A percentile compares a stretch with the other conserved stretches of the same genome.
Evolutionary conservation across 2,329 filamentous ascomycete species (phyloP).

Genomic region (Onygenales sp.): DNA sequence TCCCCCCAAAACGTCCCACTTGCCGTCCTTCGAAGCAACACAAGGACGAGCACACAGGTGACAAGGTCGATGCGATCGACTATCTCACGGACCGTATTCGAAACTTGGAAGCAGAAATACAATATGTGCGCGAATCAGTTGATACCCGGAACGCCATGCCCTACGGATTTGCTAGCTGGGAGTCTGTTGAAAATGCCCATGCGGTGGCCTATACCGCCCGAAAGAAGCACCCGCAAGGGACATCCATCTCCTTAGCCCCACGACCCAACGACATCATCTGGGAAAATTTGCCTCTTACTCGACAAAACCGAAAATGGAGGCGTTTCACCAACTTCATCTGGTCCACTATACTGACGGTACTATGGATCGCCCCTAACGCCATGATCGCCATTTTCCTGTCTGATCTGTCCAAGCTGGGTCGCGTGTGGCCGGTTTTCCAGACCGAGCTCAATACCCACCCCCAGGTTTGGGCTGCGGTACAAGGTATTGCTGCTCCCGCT

Average conservation of each 20-base stretch:
- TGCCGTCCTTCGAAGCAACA: slow-evolving; percentile 78
- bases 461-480: slow-evolving; percentile 71
- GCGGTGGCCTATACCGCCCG: slow-evolving; percentile 72
- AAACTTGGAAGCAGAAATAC: slow-evolving; percentile 72
- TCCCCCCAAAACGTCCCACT: slow-evolving; percentile 66
- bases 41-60: slow-evolving; percentile 52
- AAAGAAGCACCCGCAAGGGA: slow-evolving; percentile 69
- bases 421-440: slow-evolving; percentile 69
- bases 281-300: slow-evolving; percentile 75
- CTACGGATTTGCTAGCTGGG: slow-evolving; percentile 91
- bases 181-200: slow-evolving; percentile 79
- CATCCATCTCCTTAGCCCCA: slow-evolving; percentile 69
- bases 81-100: slow-evolving; percentile 81
- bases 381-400: slow-evolving; percentile 90
- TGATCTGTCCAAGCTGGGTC: slow-evolving; percentile 70
- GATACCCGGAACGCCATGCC: slow-evolving; percentile 82
- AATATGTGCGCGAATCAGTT: slow-evolving; percentile 67
- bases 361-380: slow-evolving; percentile 89
- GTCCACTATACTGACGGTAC: slow-evolving; percentile 67
- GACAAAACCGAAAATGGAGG: slow-evolving; percentile 59
- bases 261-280: slow-evolving; percentile 89
- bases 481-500: slow-evolving; percentile 84
- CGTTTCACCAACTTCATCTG: slow-evolving; percentile 73
- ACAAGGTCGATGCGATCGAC: slow-evolving; percentile 81
- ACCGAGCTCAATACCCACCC: slow-evolving; percentile 52